These are phyloP conservation scores for Penicillium longicatenatum DNA, from an alignment of 495 filamentous ascomycete species.

Conservation along the genomic window DNA sequence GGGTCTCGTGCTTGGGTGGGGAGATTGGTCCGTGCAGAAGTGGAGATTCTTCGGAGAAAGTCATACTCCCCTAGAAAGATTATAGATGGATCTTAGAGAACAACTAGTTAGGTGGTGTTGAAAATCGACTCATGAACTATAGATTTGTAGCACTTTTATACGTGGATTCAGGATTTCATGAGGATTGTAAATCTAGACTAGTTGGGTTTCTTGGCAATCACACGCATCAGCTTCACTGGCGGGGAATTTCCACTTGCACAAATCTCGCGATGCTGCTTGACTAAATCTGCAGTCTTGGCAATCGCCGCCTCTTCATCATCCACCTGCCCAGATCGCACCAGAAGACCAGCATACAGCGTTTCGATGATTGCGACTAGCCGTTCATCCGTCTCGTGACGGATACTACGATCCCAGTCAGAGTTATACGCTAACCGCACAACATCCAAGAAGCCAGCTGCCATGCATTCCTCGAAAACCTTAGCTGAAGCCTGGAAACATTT, in stretches of 20 bases:
- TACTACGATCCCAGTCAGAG: slow-evolving; percentile 5
- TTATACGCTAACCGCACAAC: slow-evolving; percentile 7
- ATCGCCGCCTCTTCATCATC: slow-evolving; percentile 3
- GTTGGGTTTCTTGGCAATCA: slow-evolving; percentile 13
- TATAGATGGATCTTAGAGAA: too few relatives aligned
- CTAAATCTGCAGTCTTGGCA: slow-evolving; percentile 1
- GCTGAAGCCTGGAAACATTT: slow-evolving; percentile 18
- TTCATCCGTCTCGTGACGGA: slow-evolving; percentile 12
- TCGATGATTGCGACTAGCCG: slow-evolving; percentile 12
- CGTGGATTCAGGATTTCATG: background rate
- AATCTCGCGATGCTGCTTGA: slow-evolving; percentile 11
- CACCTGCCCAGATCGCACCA: slow-evolving; percentile 17
- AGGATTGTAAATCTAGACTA: background rate
- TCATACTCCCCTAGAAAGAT: too few relatives aligned
- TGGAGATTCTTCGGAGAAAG: background rate
- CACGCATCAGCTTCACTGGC: slow-evolving; percentile 16
- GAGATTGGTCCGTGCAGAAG: slow-evolving; percentile 1
- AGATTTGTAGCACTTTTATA: too few relatives aligned
- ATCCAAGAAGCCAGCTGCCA: slow-evolving; percentile 6
- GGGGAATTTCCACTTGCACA: slow-evolving; percentile 14
- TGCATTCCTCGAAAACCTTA: slow-evolving; percentile 13
- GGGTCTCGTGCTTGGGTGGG: background rate
- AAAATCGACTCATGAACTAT: too few relatives aligned
- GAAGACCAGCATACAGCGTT: slow-evolving; percentile 14
- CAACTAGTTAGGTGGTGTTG: too few relatives aligned